A percentile compares a stretch with the other conserved stretches of the same genome.
Conservation (phyloP, 2,329 filamentous ascomycete species). For the Cladophialophora chaetospira region DNA sequence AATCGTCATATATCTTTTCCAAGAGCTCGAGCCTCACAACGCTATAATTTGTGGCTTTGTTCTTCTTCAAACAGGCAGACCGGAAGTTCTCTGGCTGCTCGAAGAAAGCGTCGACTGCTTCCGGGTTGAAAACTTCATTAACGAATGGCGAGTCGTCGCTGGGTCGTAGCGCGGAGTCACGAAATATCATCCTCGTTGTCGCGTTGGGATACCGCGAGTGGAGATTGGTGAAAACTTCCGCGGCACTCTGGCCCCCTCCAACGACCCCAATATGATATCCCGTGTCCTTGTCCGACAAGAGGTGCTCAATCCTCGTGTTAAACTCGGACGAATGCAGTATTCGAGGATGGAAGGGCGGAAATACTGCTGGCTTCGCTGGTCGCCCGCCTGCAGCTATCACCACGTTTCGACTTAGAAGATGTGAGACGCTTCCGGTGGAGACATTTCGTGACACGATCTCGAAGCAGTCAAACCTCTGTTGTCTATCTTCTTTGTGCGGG, state of each 20-base stretch:
- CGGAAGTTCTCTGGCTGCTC: slow-evolving; percentile 66
- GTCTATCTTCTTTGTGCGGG: slow-evolving; percentile 49
- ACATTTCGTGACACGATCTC: slow-evolving; percentile 66
- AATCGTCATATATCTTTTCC: slow-evolving; percentile 80
- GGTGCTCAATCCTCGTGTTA: slow-evolving; percentile 34
- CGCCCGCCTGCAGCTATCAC: slow-evolving; percentile 69
- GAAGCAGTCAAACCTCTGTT: slow-evolving; percentile 60
- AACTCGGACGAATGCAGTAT: slow-evolving; percentile 91
- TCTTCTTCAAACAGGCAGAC: slow-evolving; percentile 62
- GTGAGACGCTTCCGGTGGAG: slow-evolving; percentile 47
- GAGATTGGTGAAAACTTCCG: slow-evolving; percentile 92
- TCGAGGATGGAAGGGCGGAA: slow-evolving; percentile 69
- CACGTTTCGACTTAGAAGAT: slow-evolving; percentile 51
- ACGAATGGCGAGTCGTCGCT: slow-evolving; percentile 97
- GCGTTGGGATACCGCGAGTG: slow-evolving; percentile 80
- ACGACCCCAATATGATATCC: slow-evolving; percentile 78
- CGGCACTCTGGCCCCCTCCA: slow-evolving; percentile 87
- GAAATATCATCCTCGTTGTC: slow-evolving; percentile 75
- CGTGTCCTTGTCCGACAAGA: slow-evolving; percentile 38
- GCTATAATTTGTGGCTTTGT: slow-evolving; percentile 88
- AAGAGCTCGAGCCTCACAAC: slow-evolving; percentile 90
- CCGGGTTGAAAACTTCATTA: slow-evolving; percentile 94
- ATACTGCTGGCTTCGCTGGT: slow-evolving; percentile 68
- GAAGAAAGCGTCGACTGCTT: slow-evolving; percentile 76
- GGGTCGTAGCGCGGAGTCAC: slow-evolving; percentile 78